These are phyloP conservation scores for Hericium erinaceus DNA, from an alignment of 768 basidiomycete genomes.

Conservation along the genomic window DNA sequence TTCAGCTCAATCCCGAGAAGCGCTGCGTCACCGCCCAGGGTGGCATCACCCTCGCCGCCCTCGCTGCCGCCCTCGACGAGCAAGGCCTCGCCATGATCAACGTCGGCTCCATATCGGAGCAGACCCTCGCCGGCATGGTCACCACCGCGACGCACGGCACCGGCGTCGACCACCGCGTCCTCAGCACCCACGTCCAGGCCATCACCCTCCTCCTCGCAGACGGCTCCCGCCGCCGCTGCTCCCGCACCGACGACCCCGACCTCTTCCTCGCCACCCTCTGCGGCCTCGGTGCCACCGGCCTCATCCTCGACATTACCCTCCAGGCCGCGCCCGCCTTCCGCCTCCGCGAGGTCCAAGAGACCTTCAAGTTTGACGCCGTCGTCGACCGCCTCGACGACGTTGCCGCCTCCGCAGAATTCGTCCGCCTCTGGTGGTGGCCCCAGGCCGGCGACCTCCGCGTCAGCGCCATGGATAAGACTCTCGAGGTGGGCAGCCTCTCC, in stretches of 20 bases:
- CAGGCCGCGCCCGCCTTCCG: slow-evolving; percentile 77
- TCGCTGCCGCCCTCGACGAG: slow-evolving; percentile 59
- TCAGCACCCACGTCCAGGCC: slow-evolving; percentile 73
- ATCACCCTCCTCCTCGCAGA: slow-evolving; percentile 72
- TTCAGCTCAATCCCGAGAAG: slow-evolving; percentile 63
- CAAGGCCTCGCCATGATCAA: slow-evolving; percentile 80
- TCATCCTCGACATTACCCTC: slow-evolving; percentile 72
- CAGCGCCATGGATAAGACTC: slow-evolving; percentile 65
- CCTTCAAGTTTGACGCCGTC: slow-evolving; percentile 54
- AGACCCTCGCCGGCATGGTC: slow-evolving; percentile 86
- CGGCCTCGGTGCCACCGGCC: slow-evolving; percentile 83
- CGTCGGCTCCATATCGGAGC: slow-evolving; percentile 94
- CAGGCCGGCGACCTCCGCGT: slow-evolving; percentile 63
- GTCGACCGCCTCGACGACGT: slow-evolving; percentile 46
- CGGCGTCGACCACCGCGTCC: slow-evolving; percentile 67
- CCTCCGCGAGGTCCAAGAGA: slow-evolving; percentile 62
- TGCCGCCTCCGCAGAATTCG: slow-evolving; percentile 67
- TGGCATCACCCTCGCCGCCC: slow-evolving; percentile 66
- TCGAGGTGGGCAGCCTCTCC: slow-evolving; percentile 46
- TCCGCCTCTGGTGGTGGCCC: slow-evolving; percentile 95
- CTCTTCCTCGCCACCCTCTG: slow-evolving; percentile 88
- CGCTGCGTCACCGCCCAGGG: slow-evolving; percentile 62
- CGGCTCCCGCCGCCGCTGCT: slow-evolving; percentile 60
- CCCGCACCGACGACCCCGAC: slow-evolving; percentile 51
- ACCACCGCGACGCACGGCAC: slow-evolving; percentile 95